A percentile compares a stretch with the other conserved stretches of the same genome.
phyloP scores from a whole-genome alignment of 192 early-diverging fungal genomes.

The Coemansia sp. region DNA sequence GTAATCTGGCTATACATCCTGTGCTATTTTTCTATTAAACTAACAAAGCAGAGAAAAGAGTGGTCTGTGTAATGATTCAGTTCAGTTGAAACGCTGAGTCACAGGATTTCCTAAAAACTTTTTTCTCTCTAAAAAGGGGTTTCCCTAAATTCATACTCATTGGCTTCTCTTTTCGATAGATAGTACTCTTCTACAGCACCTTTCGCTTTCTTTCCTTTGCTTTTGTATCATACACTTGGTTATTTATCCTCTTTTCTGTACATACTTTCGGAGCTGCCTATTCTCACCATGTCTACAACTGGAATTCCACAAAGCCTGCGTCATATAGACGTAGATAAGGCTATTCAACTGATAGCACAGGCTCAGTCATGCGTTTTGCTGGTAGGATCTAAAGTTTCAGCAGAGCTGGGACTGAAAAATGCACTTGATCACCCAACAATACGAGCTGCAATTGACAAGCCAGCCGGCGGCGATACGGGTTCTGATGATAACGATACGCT shows the following conservation, averaged over 20 bases:
- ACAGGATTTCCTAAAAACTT: not conserved
- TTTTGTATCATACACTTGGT: constrained; percentile 6
- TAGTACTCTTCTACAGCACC: not conserved
- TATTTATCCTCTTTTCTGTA: not conserved
- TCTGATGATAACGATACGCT: not conserved
- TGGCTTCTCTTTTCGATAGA: not conserved
- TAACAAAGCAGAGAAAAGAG: no score
- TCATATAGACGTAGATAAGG: not conserved
- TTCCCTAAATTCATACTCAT: not conserved
- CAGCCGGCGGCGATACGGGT: no score
- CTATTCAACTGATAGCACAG: not conserved
- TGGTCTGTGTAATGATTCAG: no score
- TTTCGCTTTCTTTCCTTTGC: not conserved
- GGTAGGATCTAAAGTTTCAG: constrained; percentile 14
- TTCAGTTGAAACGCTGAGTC: no score
- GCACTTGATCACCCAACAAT: not conserved
- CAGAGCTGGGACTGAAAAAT: constrained; percentile 6
- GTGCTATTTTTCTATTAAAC: no score
- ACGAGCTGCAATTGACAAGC: no score
- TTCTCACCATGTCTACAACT: constrained; percentile 4
- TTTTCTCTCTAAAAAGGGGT: not conserved
- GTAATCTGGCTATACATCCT: no score
- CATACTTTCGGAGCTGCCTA: not conserved
- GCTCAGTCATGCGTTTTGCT: constrained; percentile 35
- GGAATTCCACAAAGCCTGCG: not conserved